Evolutionary conservation across 129 eudicot genomes (phyloP), one percentile per base, ranked within the genome.

Genomic region (Helichrysum umbraculigerum): DNA sequence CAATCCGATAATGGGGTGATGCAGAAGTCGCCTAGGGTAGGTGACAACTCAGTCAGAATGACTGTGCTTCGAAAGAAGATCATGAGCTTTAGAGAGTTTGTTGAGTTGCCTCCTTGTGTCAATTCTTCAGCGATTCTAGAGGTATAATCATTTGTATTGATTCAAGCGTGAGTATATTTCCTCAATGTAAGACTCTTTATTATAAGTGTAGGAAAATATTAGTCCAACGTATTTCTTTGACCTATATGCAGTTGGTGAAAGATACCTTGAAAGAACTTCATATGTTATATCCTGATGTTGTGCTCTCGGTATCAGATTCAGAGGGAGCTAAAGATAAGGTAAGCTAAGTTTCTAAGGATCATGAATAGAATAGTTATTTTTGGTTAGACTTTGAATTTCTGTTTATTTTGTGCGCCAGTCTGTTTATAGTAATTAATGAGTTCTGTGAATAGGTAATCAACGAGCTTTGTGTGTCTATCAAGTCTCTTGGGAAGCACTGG

Each of bases 401-500:
- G 67, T 9, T 60, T 79, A 60, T 42, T 17, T 62, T 34, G 44
- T 44, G 29, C 32, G 4, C 22, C 19, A 56, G 19, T 56, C 11
- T 2, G 3, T 56, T 2, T 21, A 50, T 67, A 42, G 79, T 73
- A 80, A 58, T 67, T 8, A 21, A 57, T 15, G 68, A 75, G 47
- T 33, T 71, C 9, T 62, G 10, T 39, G 16, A 82, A 33, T 84
- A 94, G 99, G 93, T 81, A 66, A 80, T 91, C 73, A 76, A 83
- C 5, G 77, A 85, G 62, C 88, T 95, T 68, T 95, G 96, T 78
- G 88, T 78, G 73, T 84, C 89, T 74, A 83, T 91, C 63, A 85
- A 79, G 85, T 83, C 84, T 66, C 71, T 95, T 51, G 96, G 92
- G 72, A 88, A 88, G 68, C 67, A 79, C 51, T 91, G 96, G 97